These are phyloP conservation scores for Pyrenophora teres DNA, from an alignment of 2,329 filamentous ascomycete genomes.

Conservation along the genomic window DNA sequence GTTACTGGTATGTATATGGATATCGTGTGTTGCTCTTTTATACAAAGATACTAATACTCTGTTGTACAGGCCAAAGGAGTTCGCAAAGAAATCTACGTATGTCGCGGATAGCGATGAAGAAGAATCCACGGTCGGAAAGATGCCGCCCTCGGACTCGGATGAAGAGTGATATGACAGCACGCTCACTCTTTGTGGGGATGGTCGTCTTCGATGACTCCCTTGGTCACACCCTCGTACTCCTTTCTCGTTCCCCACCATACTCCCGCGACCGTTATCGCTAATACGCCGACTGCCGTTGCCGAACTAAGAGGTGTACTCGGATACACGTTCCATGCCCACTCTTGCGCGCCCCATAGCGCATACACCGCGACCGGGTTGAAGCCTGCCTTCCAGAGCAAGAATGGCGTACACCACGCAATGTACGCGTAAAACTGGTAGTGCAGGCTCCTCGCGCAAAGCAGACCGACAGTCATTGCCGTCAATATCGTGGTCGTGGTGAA, in stretches of 20 bases:
- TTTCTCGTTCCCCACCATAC: constrained; percentile 63
- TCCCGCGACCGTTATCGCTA: constrained; percentile 69
- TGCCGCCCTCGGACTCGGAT: constrained; percentile 82
- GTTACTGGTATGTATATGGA: constrained; percentile 68
- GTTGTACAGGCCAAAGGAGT: constrained; percentile 73
- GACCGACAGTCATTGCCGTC: constrained; percentile 75
- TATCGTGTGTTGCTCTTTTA: constrained; percentile 17
- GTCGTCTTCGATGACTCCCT: constrained; percentile 31
- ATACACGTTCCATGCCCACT: constrained; percentile 93
- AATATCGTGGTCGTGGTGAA: constrained; percentile 80
- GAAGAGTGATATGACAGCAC: constrained; percentile 51
- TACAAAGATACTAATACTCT: constrained; percentile 29
- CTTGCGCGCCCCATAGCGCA: constrained; percentile 75
- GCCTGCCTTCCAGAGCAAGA: constrained; percentile 79
- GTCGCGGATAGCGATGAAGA: constrained; percentile 72
- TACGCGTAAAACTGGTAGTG: constrained; percentile 97
- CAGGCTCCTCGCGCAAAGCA: constrained; percentile 83
- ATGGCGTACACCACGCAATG: constrained; percentile 86
- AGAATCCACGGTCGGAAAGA: constrained; percentile 78
- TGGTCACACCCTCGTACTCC: constrained; percentile 48
- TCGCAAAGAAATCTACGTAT: constrained; percentile 66
- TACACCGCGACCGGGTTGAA: constrained; percentile 70
- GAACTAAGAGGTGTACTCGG: constrained; percentile 75
- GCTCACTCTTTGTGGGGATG: constrained; percentile 42
- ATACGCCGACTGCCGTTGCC: constrained; percentile 68